These are phyloP conservation scores for Paraphysoderma sedebokerense DNA, from an alignment of 371 early-diverging fungal species.

Conservation along the genomic window DNA sequence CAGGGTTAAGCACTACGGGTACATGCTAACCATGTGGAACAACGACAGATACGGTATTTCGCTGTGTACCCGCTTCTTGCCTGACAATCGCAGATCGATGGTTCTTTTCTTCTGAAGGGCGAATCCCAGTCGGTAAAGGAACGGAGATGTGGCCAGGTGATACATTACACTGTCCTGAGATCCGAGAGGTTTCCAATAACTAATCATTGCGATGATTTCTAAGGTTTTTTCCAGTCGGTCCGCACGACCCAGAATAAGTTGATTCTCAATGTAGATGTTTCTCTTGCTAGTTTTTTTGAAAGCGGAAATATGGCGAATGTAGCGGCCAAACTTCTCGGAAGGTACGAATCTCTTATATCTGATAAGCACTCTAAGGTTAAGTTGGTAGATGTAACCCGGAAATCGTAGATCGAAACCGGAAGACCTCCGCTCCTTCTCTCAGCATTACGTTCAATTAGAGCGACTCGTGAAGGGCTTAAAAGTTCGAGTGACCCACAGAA, in stretches of 20 bases:
- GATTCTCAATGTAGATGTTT: constrained; percentile 26
- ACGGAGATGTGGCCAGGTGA: constrained; percentile 84
- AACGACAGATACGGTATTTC: constrained; percentile 59
- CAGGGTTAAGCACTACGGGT: background rate
- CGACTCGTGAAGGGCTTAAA: constrained; percentile 40
- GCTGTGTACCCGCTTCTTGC: constrained; percentile 46
- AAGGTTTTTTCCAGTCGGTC: too few relatives aligned
- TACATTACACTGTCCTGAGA: too few relatives aligned
- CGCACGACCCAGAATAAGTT: constrained; percentile 35
- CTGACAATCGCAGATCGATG: constrained; percentile 65
- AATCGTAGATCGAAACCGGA: background rate
- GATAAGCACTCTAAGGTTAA: background rate
- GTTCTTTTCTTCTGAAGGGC: constrained; percentile 58
- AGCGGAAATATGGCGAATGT: too few relatives aligned
- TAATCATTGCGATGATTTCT: too few relatives aligned
- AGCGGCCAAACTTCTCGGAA: background rate
- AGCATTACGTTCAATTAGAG: background rate
- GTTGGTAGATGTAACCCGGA: background rate
- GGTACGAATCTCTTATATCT: background rate
- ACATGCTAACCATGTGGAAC: constrained; percentile 14
- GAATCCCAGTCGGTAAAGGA: constrained; percentile 39
- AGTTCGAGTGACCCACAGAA: constrained; percentile 53
- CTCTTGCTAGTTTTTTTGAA: constrained; percentile 28
- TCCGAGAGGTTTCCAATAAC: too few relatives aligned
- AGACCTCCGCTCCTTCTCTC: background rate